Evolutionary conservation across 208 protist species (phyloP), one percentile per base, ranked within the genome.

Genomic region (Acanthamoeba culbertsoni): DNA sequence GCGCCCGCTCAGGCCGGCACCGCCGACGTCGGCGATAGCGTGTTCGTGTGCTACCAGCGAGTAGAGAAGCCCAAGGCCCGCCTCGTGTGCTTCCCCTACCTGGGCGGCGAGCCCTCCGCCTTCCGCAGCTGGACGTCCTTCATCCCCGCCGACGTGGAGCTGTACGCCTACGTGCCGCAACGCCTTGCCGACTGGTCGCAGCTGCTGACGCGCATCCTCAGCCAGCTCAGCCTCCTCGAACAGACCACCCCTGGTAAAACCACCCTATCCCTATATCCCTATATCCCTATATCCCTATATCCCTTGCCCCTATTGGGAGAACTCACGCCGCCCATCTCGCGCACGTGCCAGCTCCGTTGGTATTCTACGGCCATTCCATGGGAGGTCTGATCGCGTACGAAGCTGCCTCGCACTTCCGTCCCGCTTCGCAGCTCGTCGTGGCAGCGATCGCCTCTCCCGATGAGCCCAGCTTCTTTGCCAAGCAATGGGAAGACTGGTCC

Each of bases 301-400:
- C 48, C 12, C 48, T 55, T 18, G 48, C 48, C 18, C 48, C 48
- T 18, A 55, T 23, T 23, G 48, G 48, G 48, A 18, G 48, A 18
- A 55, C 18, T 8, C 48, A 55, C 18, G 48, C 18, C 12, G 18
- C 48, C 8, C 48, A 55, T 55, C 12, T 55, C 12, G 71, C 12
- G 43, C 2, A n/a, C 71, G 8, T 45, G 8, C 16, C 18, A 51
- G 71, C 28, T 18, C 71, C 71, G 40, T 2, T 43, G 71, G 71
- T 79, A 23, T 82, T 82, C 71, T 82, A 53, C 43, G 71, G 71
- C 31, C 71, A 82, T 43, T 82, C 71, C 20, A 82, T 82, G 71
- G 71, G 71, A 16, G 71, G 71, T 35, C 31, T 82, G 71, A 23
- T 82, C 20, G 71, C 71, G 0, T 82, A 82, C 26, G 71, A 82